phyloP scores from a whole-genome alignment of 257 asterid species.

The Eustoma russellianum region DNA sequence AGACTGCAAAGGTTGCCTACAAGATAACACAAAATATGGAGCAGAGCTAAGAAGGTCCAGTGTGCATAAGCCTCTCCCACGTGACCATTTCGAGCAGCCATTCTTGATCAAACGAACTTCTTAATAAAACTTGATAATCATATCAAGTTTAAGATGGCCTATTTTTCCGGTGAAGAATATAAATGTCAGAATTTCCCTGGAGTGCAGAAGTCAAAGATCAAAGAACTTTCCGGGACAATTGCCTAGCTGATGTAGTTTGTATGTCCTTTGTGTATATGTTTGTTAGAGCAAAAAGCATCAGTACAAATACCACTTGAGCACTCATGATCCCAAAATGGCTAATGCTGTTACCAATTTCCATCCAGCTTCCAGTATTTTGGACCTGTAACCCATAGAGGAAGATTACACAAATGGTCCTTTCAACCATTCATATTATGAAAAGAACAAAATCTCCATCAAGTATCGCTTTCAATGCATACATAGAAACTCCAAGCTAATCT shows the following conservation, averaged over 20 bases:
- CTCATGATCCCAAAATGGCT: slow-evolving; percentile 99
- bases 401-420: neutral
- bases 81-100: no score
- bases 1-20: no score
- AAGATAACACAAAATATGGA: no score
- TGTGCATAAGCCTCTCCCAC: no score
- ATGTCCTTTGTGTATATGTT: slow-evolving; percentile 72
- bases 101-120: no score
- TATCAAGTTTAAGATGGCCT: no score
- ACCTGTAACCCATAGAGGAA: slow-evolving; percentile 39
- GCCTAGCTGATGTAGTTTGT: slow-evolving; percentile 39
- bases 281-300: slow-evolving; percentile 68
- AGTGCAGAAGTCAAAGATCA: slow-evolving; percentile 15
- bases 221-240: slow-evolving; percentile 43
- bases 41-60: no score
- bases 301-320: slow-evolving; percentile 92
- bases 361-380: slow-evolving; percentile 92
- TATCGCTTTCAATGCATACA: neutral
- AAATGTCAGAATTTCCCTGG: slow-evolving; percentile 38
- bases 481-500: neutral
- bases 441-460: neutral
- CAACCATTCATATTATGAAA: neutral
- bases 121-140: no score
- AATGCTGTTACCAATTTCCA: slow-evolving; percentile 97
- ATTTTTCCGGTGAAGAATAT: neutral